Percentiles rank a stretch among this genome's conserved stretches.
Evolutionary conservation across 2,329 filamentous ascomycete genomes (phyloP).

Genomic region (Colletotrichum siamense): DNA sequence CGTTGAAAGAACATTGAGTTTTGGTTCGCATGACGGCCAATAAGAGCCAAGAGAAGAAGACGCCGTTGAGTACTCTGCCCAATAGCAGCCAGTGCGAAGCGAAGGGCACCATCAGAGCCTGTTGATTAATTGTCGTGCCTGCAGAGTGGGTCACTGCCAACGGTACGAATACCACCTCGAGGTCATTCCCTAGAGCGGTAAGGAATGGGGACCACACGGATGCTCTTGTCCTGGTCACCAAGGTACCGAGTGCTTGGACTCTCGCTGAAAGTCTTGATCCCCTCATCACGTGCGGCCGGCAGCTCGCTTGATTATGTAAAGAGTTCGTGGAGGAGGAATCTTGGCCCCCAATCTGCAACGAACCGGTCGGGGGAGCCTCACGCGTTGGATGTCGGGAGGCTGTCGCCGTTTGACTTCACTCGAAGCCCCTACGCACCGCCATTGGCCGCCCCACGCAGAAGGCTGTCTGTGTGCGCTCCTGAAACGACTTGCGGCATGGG

Average conservation of each 20-base stretch:
- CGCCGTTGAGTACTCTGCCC: slow-evolving; percentile 1
- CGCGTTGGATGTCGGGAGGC: background rate
- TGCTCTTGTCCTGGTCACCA: background rate
- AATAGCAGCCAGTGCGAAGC: background rate
- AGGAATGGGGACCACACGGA: background rate
- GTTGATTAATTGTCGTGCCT: background rate
- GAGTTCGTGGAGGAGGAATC: background rate
- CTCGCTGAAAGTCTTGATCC: background rate
- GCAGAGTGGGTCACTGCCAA: background rate
- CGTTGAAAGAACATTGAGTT: background rate
- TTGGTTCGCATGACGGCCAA: slow-evolving; percentile 11
- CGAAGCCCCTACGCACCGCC: background rate
- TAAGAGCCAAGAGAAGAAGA: background rate
- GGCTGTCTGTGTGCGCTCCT: background rate
- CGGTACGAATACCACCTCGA: background rate
- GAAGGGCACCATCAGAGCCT: background rate
- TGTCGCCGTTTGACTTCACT: background rate
- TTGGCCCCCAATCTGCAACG: background rate
- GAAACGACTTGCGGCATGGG: background rate
- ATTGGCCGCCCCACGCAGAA: background rate
- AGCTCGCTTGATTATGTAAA: background rate
- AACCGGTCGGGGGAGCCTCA: background rate
- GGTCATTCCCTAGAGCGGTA: background rate
- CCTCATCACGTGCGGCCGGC: background rate
- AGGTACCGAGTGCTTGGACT: slow-evolving; percentile 12